Percentiles rank a stretch among this genome's conserved stretches.
These are phyloP conservation scores for Podospora australis DNA, from an alignment of 495 filamentous ascomycete genomes.

Conservation along the genomic window DNA sequence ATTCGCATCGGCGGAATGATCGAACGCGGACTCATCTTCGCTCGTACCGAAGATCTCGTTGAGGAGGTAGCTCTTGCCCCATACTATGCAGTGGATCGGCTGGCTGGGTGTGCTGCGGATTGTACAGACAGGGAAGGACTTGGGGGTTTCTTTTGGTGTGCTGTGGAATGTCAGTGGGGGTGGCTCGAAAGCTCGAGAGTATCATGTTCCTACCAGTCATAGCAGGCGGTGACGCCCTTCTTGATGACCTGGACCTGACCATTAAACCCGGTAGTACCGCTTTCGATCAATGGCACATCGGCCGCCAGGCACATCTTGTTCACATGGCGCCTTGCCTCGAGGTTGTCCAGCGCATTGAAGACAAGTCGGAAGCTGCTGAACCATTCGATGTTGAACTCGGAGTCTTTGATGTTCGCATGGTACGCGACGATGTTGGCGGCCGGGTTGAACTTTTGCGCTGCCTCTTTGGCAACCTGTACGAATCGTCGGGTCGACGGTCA, in stretches of 20 bases:
- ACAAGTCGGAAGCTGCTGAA: conserved; percentile 77
- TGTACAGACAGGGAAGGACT: conserved; percentile 90
- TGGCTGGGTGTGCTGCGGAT: conserved; percentile 92
- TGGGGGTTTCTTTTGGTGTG: conserved; percentile 77
- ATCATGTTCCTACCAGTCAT: too few relatives aligned
- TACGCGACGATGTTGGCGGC: conserved; percentile 81
- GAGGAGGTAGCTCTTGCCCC: conserved; percentile 94
- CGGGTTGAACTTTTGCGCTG: conserved; percentile 85
- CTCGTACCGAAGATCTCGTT: conserved; percentile 90
- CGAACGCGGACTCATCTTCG: conserved; percentile 74
- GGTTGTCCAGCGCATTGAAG: conserved; percentile 96
- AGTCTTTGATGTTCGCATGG: conserved; percentile 93
- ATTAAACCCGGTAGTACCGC: conserved; percentile 96
- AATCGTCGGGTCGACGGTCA: too few relatives aligned
- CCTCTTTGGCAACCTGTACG: conserved; percentile 88
- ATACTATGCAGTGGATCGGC: conserved; percentile 99
- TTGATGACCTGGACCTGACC: conserved; percentile 96
- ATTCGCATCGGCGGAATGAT: conserved; percentile 69
- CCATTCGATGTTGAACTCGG: conserved; percentile 86
- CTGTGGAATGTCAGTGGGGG: too few relatives aligned
- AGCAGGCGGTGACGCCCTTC: conserved; percentile 91
- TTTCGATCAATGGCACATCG: conserved; percentile 86
- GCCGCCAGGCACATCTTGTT: conserved; percentile 97
- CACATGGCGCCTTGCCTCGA: conserved; percentile 90
- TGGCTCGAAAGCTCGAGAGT: too few relatives aligned